Conservation (phyloP, 2,329 filamentous ascomycete genomes). For the Pyrenochaeta sp. region DNA sequence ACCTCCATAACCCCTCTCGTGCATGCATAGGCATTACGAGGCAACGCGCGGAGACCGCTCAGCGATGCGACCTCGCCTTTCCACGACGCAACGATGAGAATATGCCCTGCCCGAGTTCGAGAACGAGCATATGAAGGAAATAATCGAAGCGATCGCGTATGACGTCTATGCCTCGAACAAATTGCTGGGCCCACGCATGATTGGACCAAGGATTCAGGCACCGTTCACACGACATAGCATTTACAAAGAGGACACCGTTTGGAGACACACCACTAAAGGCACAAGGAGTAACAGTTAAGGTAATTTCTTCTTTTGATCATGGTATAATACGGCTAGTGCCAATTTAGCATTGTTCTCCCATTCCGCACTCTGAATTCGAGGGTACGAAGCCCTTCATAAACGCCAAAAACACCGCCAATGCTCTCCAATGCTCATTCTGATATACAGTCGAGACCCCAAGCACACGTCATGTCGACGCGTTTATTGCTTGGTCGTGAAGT, state of each 20-base stretch:
- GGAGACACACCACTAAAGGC: neutral
- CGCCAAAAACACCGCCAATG: conserved; percentile 22
- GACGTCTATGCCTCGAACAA: neutral
- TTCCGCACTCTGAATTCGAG: neutral
- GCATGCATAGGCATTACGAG: neutral
- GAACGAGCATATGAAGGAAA: neutral
- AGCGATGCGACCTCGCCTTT: neutral
- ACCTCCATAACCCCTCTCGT: neutral
- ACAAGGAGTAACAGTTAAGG: neutral
- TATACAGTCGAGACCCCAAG: conserved; percentile 4
- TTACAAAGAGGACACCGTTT: neutral
- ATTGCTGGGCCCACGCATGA: neutral
- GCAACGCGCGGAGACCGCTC: neutral
- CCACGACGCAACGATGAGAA: neutral
- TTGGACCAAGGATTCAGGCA: neutral
- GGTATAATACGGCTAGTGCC: neutral
- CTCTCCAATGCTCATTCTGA: conserved; percentile 15
- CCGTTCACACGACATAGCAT: neutral
- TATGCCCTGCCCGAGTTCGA: neutral
- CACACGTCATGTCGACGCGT: neutral
- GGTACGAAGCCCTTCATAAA: conserved; percentile 2
- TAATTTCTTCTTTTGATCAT: neutral
- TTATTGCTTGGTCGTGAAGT: conserved; percentile 78
- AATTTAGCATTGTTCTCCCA: neutral
- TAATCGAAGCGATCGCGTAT: neutral